A percentile compares a stretch with the other conserved stretches of the same genome.
These are phyloP conservation scores for Circinella umbellata DNA, from an alignment of 371 early-diverging fungal genomes.

Conservation along the genomic window DNA sequence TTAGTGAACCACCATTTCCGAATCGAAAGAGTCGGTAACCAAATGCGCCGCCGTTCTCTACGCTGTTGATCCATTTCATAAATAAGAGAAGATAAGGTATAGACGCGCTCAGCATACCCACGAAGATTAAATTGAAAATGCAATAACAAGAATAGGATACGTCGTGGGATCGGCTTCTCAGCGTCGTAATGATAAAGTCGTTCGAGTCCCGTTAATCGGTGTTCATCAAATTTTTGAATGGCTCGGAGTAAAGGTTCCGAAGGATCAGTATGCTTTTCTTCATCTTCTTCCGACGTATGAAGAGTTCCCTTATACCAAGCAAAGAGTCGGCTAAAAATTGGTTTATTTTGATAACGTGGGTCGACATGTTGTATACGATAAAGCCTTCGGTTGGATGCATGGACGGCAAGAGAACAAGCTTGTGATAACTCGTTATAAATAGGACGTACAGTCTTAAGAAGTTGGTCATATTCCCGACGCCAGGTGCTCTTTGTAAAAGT, in stretches of 20 bases:
- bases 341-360: conserved; percentile 37
- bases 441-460: conserved; percentile 17
- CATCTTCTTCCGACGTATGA: not conserved
- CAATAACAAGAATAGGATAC: conserved; percentile 44
- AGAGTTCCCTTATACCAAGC: not conserved
- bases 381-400: conserved; percentile 35
- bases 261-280: conserved; percentile 24
- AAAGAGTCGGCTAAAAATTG: conserved; percentile 34
- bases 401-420: conserved; percentile 41
- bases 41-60: conserved; percentile 19
- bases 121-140: conserved; percentile 51
- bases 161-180: conserved; percentile 25
- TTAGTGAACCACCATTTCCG: conserved; percentile 23
- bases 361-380: conserved; percentile 39
- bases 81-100: conserved; percentile 44
- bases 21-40: conserved; percentile 37
- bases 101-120: conserved; percentile 44
- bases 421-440: conserved; percentile 35
- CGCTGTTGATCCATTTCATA: conserved; percentile 45
- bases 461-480: conserved; percentile 21
- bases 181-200: conserved; percentile 21
- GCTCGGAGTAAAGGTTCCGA: conserved; percentile 36
- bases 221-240: conserved; percentile 36
- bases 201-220: conserved; percentile 37
- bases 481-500: conserved; percentile 17